These are phyloP conservation scores for Trichoderma sp. DNA, from an alignment of 2,329 filamentous ascomycete genomes.

Conservation along the genomic window DNA sequence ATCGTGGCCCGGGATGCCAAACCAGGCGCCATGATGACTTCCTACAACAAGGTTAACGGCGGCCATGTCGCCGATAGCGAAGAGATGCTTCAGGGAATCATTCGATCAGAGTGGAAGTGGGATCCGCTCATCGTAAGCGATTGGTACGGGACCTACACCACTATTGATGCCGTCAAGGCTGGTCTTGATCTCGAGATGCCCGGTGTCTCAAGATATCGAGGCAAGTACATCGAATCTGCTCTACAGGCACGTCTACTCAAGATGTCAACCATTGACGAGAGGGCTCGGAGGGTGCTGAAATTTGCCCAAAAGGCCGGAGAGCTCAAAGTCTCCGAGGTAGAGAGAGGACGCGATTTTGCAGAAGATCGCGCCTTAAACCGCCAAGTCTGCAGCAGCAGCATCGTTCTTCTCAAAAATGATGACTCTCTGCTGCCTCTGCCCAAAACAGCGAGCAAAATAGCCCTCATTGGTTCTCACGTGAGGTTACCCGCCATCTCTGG, in stretches of 20 bases:
- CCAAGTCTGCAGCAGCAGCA: slow-evolving; percentile 2
- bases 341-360: slow-evolving; percentile 8
- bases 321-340: slow-evolving; percentile 7
- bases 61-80: background rate
- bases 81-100: background rate
- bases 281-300: background rate
- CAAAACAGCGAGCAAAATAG: background rate
- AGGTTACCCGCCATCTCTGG: slow-evolving; percentile 3
- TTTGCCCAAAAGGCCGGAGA: slow-evolving; percentile 1
- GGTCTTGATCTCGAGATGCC: slow-evolving; percentile 19
- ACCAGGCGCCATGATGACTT: slow-evolving; percentile 12
- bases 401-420: slow-evolving; percentile 8
- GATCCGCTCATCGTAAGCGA: slow-evolving; percentile 16
- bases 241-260: slow-evolving; percentile 6
- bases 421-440: background rate
- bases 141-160: slow-evolving; percentile 14
- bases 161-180: slow-evolving; percentile 6
- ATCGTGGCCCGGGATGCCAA: slow-evolving; percentile 13
- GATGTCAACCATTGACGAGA: slow-evolving; percentile 8
- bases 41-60: slow-evolving; percentile 20
- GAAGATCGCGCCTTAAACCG: slow-evolving; percentile 7
- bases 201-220: slow-evolving; percentile 11
- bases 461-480: slow-evolving; percentile 11
- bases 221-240: slow-evolving; percentile 14
- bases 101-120: slow-evolving; percentile 9